Evolutionary conservation across 179 eudicot species (phyloP).

Genomic region (Monotropa hypopitys): DNA sequence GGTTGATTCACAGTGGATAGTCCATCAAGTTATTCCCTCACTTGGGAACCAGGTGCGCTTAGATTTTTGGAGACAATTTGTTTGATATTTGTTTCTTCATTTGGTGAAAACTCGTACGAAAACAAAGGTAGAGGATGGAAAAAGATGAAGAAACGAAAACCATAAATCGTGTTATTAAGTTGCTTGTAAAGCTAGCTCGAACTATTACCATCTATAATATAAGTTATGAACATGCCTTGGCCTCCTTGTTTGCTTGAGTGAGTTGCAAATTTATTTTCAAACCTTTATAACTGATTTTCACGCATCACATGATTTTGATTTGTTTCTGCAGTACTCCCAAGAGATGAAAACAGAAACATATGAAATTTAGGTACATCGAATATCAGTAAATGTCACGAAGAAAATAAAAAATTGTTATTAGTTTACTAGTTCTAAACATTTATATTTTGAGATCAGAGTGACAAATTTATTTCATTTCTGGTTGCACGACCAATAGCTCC

Average conservation of each 20-base stretch:
- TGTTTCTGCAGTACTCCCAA: not conserved
- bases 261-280: not conserved
- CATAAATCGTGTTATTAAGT: not conserved
- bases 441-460: not conserved
- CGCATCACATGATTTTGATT: not conserved
- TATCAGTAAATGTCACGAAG: not conserved
- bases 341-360: not conserved
- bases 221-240: not conserved
- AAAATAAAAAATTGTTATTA: not conserved
- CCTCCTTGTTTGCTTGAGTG: not conserved
- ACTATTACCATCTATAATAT: not conserved
- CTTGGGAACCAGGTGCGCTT: constrained; percentile 41
- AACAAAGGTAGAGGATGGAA: not conserved
- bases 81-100: not conserved
- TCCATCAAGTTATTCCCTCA: constrained; percentile 40
- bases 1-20: constrained; percentile 50
- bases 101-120: not conserved
- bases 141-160: no score
- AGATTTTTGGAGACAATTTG: not conserved
- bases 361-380: not conserved
- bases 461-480: not conserved
- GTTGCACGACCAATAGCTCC: not conserved
- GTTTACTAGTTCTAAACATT: not conserved
- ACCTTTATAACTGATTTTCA: not conserved
- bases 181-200: no score